Evolutionary conservation across 202 grass and related monocot genomes (phyloP).

Genomic region (Eragrostis tef): DNA sequence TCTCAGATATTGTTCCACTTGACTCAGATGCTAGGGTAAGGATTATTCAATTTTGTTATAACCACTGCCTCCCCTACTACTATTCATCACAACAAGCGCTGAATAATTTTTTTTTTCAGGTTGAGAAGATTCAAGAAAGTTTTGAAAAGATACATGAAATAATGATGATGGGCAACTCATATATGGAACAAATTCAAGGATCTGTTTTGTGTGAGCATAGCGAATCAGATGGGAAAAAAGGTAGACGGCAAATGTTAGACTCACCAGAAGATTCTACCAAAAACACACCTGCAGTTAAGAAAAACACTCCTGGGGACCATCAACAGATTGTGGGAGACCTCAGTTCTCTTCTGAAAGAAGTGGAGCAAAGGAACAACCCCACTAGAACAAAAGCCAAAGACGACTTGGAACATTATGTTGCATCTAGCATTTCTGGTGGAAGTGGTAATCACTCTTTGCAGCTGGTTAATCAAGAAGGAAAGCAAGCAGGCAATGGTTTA

Average conservation of each 20-base stretch:
- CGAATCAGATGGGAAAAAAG: slow-evolving; percentile 49
- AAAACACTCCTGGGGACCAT: slow-evolving; percentile 54
- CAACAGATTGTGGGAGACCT: slow-evolving; percentile 79
- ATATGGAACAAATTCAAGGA: slow-evolving; percentile 40
- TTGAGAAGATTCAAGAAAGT: slow-evolving; percentile 74
- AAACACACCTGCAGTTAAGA: slow-evolving; percentile 45
- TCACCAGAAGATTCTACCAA: slow-evolving; percentile 46
- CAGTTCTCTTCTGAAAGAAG: slow-evolving; percentile 83
- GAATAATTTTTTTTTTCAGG: slow-evolving; percentile 55
- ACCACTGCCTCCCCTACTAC: slow-evolving; percentile 20
- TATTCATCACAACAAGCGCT: slow-evolving; percentile 20
- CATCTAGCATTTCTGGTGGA: slow-evolving; percentile 45
- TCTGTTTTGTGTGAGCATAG: slow-evolving; percentile 24
- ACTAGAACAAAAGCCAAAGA: slow-evolving; percentile 40
- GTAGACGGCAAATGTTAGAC: slow-evolving; percentile 42
- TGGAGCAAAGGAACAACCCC: slow-evolving; percentile 59
- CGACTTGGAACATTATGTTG: slow-evolving; percentile 35
- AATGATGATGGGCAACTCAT: slow-evolving; percentile 66
- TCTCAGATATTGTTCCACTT: slow-evolving; percentile 87
- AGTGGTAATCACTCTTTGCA: slow-evolving; percentile 39
- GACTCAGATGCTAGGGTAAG: slow-evolving; percentile 92
- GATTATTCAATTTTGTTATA: slow-evolving; percentile 31
- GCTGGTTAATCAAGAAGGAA: slow-evolving; percentile 45
- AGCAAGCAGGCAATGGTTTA: slow-evolving; percentile 52
- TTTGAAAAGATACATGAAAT: slow-evolving; percentile 82